Percentiles rank a stretch among this genome's conserved stretches.
These are phyloP conservation scores for Skeletonema potamos DNA, from an alignment of 108 stramenopile species.

Conservation along the genomic window DNA sequence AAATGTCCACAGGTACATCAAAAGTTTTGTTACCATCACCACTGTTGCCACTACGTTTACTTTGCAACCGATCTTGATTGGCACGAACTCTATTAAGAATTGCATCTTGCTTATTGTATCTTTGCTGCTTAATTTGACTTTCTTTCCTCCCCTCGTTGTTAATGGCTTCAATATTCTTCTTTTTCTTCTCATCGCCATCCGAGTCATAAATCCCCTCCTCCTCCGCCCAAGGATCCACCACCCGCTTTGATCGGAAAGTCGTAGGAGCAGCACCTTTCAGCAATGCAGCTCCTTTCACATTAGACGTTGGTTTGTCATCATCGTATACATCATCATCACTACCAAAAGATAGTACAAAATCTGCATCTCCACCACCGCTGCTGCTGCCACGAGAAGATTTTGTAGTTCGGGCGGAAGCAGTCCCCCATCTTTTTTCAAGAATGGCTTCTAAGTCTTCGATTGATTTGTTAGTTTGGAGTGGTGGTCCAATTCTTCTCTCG, in stretches of 20 bases:
- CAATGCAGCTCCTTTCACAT: background rate
- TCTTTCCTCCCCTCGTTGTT: background rate
- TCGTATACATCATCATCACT: slow-evolving; percentile 10
- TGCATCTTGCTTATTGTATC: slow-evolving; percentile 23
- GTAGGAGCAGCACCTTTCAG: background rate
- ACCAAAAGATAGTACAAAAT: slow-evolving; percentile 17
- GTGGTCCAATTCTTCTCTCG: slow-evolving; percentile 6
- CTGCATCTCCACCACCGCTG: slow-evolving; percentile 34
- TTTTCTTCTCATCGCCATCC: background rate
- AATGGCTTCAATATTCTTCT: background rate
- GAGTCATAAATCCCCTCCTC: slow-evolving; percentile 20
- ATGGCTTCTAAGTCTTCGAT: slow-evolving; percentile 76
- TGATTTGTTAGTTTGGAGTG: slow-evolving; percentile 52
- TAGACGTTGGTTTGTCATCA: background rate
- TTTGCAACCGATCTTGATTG: slow-evolving; percentile 41
- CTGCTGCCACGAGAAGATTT: slow-evolving; percentile 17
- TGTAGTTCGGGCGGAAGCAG: slow-evolving; percentile 12
- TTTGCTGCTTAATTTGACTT: background rate
- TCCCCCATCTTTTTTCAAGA: slow-evolving; percentile 71
- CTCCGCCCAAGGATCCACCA: slow-evolving; percentile 60
- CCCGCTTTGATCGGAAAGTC: slow-evolving; percentile 25
- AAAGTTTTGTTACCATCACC: background rate
- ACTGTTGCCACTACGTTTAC: background rate
- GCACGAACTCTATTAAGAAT: slow-evolving; percentile 44
- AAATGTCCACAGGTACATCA: slow-evolving; percentile 7